Conservation (phyloP, 331 rosid genomes). For the Prunus yedoensis region DNA sequence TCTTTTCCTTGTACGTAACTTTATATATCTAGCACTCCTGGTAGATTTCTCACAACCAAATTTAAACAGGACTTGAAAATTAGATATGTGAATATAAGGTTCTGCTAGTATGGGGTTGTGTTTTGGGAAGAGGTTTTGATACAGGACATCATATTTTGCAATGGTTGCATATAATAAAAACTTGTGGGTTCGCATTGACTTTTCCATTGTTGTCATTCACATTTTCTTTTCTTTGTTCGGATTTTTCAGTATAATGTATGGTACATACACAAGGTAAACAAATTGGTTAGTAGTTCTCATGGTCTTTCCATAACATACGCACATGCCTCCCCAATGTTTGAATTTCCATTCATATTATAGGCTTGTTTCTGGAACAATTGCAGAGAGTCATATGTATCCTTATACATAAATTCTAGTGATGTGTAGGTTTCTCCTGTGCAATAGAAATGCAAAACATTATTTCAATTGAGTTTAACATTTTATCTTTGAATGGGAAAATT, state of each 20-base stretch:
- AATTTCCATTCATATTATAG: not conserved
- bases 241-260: not conserved
- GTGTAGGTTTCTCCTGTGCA: not conserved
- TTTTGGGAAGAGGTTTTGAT: conserved; percentile 2
- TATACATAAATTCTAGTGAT: not conserved
- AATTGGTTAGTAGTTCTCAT: not conserved
- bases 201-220: not conserved
- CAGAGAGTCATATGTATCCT: not conserved
- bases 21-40: conserved; percentile 32
- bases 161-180: not conserved
- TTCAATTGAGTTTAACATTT: not conserved
- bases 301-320: not conserved
- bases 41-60: conserved; percentile 11
- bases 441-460: not conserved
- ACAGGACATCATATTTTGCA: not conserved
- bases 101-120: not conserved
- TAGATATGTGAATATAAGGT: not conserved
- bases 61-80: not conserved
- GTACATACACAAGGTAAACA: not conserved
- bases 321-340: not conserved
- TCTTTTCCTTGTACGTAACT: conserved; percentile 80
- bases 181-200: conserved; percentile 2
- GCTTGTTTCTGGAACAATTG: not conserved
- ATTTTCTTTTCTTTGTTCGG: conserved; percentile 2
- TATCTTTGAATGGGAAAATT: conserved; percentile 5